Conservation (phyloP, 2,329 filamentous ascomycete species). For the Botrytis fabae region DNA sequence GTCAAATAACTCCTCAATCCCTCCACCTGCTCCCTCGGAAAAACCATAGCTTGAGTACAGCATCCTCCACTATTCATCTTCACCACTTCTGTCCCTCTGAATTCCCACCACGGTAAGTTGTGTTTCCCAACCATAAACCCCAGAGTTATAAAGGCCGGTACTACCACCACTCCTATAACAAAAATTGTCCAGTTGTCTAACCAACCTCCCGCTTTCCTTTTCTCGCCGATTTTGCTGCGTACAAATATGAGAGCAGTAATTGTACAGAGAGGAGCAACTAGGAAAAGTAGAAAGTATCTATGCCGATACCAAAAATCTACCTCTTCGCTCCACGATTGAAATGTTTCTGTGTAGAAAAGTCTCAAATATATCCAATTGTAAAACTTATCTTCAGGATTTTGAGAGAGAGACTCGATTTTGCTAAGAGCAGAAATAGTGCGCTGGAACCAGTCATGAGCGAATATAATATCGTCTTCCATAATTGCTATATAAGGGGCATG, state of each 20-base stretch:
- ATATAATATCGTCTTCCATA: conserved; percentile 44
- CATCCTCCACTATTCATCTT: conserved; percentile 28
- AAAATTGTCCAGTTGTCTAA: conserved; percentile 9
- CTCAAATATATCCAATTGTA: conserved; percentile 31
- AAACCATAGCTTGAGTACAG: conserved; percentile 31
- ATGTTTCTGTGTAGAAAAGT: conserved; percentile 33
- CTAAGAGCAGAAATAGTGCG: conserved; percentile 33
- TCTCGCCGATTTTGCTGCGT: background rate
- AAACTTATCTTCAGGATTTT: background rate
- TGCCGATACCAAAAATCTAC: conserved; percentile 26
- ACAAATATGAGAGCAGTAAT: background rate
- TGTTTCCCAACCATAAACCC: conserved; percentile 31
- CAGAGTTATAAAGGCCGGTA: conserved; percentile 26
- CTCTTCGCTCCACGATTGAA: conserved; percentile 25
- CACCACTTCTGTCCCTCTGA: conserved; percentile 22
- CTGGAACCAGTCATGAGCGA: conserved; percentile 43
- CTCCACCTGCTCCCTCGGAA: conserved; percentile 17
- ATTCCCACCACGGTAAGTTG: conserved; percentile 24
- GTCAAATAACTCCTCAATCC: background rate
- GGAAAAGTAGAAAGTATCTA: conserved; percentile 22
- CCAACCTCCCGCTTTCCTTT: background rate
- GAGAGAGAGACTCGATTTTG: conserved; percentile 24
- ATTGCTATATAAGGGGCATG: conserved; percentile 40
- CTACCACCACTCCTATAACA: conserved; percentile 21
- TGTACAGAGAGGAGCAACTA: background rate